These are phyloP conservation scores for Arthroderma sp. DNA, from an alignment of 2,329 filamentous ascomycete species.

Conservation along the genomic window DNA sequence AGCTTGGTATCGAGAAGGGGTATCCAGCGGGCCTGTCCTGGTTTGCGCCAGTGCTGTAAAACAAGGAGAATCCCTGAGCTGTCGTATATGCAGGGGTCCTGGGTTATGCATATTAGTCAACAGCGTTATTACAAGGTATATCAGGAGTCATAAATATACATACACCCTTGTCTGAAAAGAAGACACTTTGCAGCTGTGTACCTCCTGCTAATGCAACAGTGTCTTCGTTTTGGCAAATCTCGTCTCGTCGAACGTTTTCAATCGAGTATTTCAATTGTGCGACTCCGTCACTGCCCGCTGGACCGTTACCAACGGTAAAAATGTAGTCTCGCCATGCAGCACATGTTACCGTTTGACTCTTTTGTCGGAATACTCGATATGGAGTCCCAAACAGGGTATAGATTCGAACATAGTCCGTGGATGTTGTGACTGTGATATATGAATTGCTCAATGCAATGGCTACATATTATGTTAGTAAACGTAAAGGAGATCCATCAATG, in stretches of 20 bases:
- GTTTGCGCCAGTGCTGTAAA: conserved; percentile 78
- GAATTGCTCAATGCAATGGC: conserved; percentile 86
- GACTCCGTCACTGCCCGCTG: conserved; percentile 64
- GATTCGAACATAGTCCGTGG: conserved; percentile 75
- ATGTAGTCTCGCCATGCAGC: conserved; percentile 93
- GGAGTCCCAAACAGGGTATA: conserved; percentile 90
- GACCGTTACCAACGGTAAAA: conserved; percentile 88
- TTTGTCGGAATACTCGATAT: conserved; percentile 78
- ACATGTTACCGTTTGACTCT: conserved; percentile 86
- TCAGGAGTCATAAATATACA: conserved; percentile 25
- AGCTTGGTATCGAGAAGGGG: conserved; percentile 82
- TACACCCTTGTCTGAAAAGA: conserved; percentile 86
- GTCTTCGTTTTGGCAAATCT: conserved; percentile 90
- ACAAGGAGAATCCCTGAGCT: conserved; percentile 79
- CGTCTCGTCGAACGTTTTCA: conserved; percentile 85
- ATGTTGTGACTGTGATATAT: conserved; percentile 81
- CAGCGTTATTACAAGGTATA: not conserved
- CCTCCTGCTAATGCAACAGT: conserved; percentile 70
- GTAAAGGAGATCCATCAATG: not conserved
- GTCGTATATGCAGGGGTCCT: conserved; percentile 95
- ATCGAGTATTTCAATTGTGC: conserved; percentile 79
- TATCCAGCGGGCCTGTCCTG: conserved; percentile 78
- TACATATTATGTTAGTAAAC: conserved; percentile 7
- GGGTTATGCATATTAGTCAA: conserved; percentile 11
- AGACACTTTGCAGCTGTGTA: conserved; percentile 63